Base-by-base conservation (phyloP, 305 asterid species). In the Rubia occidens region DNA sequence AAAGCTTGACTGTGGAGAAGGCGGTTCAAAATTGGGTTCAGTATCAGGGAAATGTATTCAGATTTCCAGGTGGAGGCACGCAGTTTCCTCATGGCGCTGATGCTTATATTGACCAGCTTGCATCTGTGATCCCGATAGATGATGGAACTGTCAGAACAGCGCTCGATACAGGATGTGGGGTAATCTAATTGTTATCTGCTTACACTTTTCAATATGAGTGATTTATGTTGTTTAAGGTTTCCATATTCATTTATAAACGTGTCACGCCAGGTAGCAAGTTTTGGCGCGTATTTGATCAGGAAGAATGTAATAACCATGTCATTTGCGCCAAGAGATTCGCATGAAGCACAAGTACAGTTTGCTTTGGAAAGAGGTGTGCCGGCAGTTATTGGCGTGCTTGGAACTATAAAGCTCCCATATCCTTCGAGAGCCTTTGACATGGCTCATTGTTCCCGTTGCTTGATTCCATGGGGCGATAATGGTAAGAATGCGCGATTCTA, bases 341-440 rank as follows among this genome's bases (percentile, higher is more conserved):
- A 92, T 17, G 96, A 92, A 78, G 96, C 98, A 51, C 98, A 91
- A 79, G 98, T 91, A 76, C 98, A 91, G 72, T 91, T 91, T 85
- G 98, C 98, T 69, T 89, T 91, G 66, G 98, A 91, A 86, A 86
- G 98, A 77, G 98, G 98, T 71, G 95, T 91, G 56, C 98, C 98
- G 61, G 98, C 98, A 77, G 96, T 92, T 59, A 92, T 92, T 67
- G 98, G 96, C 75, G 98, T 92, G 72, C 94, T 92, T 73, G 98
- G 98, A 75, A 76, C 96, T 10, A 77, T 92, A 70, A 86, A 81
- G 80, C 81, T 85, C 86, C 98, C 98, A 11, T 89, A 92, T 78
- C 96, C 98, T 44, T 85, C 98, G 40, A 76, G 86, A 77, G 95
- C 96, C 70, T 91, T 91, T 74, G 98, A 91, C 82, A 89, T 91